These are phyloP conservation scores for Cystobasidium pallidum DNA, from an alignment of 1,284 basidiomycete genomes.

Conservation along the genomic window DNA sequence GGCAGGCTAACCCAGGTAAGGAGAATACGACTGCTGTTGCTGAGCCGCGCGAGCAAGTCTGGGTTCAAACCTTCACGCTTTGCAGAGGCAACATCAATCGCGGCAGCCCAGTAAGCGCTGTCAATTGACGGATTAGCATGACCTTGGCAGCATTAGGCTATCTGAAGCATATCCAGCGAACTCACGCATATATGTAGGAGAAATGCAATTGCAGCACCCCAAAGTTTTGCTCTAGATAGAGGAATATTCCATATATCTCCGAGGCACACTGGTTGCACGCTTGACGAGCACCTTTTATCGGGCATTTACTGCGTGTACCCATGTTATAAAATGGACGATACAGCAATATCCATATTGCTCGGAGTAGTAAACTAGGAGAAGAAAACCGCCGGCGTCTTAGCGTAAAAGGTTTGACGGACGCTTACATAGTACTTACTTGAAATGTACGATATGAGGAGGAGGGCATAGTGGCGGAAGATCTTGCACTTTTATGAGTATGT, in stretches of 20 bases:
- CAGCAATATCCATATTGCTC: slow-evolving; percentile 31
- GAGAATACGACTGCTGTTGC: slow-evolving; percentile 25
- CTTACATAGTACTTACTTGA: slow-evolving; percentile 11
- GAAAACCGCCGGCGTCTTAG: too few relatives aligned
- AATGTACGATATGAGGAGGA: slow-evolving; percentile 35
- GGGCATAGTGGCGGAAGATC: slow-evolving; percentile 21
- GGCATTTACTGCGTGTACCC: slow-evolving; percentile 1
- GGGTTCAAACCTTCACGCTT: slow-evolving; percentile 36
- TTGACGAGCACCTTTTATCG: slow-evolving; percentile 24
- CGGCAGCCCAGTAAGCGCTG: slow-evolving; percentile 30
- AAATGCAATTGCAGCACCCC: slow-evolving; percentile 25
- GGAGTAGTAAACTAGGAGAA: slow-evolving; percentile 16
- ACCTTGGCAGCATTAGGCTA: background rate
- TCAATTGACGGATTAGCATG: background rate
- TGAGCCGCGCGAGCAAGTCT: slow-evolving; percentile 16
- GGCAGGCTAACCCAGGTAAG: slow-evolving; percentile 37
- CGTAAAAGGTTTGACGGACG: background rate
- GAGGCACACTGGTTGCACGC: slow-evolving; percentile 23
- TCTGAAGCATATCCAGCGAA: background rate
- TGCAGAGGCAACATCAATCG: slow-evolving; percentile 29
- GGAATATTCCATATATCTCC: slow-evolving; percentile 31
- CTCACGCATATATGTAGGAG: slow-evolving; percentile 27
- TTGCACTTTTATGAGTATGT: slow-evolving; percentile 10
- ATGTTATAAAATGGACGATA: slow-evolving; percentile 33
- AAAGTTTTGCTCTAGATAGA: slow-evolving; percentile 26